These are phyloP conservation scores for Sporothrix curviconia DNA, from an alignment of 2,329 filamentous ascomycete species.

Conservation along the genomic window DNA sequence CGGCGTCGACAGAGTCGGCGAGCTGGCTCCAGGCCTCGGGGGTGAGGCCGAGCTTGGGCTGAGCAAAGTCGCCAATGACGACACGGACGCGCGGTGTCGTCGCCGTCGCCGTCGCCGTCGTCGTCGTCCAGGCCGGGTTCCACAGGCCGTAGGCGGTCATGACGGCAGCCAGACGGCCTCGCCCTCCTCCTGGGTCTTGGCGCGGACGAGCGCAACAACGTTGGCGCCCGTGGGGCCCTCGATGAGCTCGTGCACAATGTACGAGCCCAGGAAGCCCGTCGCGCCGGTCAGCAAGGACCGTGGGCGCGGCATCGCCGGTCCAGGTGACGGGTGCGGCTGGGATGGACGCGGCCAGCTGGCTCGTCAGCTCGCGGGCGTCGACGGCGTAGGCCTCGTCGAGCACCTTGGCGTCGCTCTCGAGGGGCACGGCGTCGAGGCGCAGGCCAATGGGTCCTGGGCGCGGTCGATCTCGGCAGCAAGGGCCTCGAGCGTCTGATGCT, in stretches of 20 bases:
- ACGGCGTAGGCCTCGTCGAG: conserved; percentile 19
- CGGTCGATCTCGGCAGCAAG: conserved; percentile 43
- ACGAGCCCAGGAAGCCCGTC: conserved; percentile 83
- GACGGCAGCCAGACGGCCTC: conserved; percentile 36
- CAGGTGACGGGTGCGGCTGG: conserved; percentile 20
- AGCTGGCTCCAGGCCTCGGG: conserved; percentile 59
- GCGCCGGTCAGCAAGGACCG: conserved; percentile 80
- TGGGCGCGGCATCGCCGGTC: conserved; percentile 30
- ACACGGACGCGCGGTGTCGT: conserved; percentile 47
- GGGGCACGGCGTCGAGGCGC: conserved; percentile 14
- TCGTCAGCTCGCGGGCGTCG: conserved; percentile 11
- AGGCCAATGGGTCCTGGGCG: conserved; percentile 19
- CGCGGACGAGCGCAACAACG: conserved; percentile 70
- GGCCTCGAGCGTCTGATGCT: conserved; percentile 46
- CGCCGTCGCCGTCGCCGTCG: not conserved
- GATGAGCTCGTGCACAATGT: conserved; percentile 69
- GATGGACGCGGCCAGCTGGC: conserved; percentile 22
- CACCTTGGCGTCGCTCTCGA: conserved; percentile 4
- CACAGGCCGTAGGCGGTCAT: conserved; percentile 73
- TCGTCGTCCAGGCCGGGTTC: conserved; percentile 34
- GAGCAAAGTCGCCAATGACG: conserved; percentile 66
- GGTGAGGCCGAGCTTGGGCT: conserved; percentile 67
- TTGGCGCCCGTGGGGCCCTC: conserved; percentile 49
- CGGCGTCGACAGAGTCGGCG: conserved; percentile 58
- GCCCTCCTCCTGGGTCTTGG: conserved; percentile 45